phyloP scores from a whole-genome alignment of 805 yeast species.

The Wickerhamomyces pijperi region DNA sequence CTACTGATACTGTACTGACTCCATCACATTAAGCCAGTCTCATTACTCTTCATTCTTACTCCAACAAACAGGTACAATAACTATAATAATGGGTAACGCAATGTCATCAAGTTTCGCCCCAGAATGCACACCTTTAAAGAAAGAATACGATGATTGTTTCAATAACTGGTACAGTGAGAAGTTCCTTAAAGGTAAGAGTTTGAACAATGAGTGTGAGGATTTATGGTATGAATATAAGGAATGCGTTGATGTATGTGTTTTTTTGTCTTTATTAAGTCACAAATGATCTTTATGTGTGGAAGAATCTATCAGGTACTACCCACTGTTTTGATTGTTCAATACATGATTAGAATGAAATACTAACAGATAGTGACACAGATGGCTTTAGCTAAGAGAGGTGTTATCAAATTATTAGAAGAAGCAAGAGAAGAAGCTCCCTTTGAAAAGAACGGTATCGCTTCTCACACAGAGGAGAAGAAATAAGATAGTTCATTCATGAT shows the following conservation, averaged over 20 bases:
- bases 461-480: constrained; percentile 6
- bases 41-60: no score
- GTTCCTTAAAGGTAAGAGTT: constrained; percentile 42
- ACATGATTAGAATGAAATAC: background rate
- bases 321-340: no score
- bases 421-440: constrained; percentile 88
- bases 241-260: constrained; percentile 65
- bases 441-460: constrained; percentile 44
- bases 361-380: constrained; percentile 16
- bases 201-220: constrained; percentile 81
- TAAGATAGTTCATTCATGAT: no score
- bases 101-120: constrained; percentile 93
- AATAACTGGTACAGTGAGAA: constrained; percentile 92
- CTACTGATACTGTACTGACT: no score
- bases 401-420: constrained; percentile 74
- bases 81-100: constrained; percentile 45
- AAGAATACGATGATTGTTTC: constrained; percentile 85
- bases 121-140: constrained; percentile 83
- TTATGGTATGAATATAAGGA: constrained; percentile 81
- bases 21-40: no score
- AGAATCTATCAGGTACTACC: no score
- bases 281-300: no score
- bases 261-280: no score
- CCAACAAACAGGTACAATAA: no score
- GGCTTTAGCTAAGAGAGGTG: constrained; percentile 59